Base-by-base conservation (phyloP, 2,329 filamentous ascomycete genomes). In the Fusarium pilosicola region DNA sequence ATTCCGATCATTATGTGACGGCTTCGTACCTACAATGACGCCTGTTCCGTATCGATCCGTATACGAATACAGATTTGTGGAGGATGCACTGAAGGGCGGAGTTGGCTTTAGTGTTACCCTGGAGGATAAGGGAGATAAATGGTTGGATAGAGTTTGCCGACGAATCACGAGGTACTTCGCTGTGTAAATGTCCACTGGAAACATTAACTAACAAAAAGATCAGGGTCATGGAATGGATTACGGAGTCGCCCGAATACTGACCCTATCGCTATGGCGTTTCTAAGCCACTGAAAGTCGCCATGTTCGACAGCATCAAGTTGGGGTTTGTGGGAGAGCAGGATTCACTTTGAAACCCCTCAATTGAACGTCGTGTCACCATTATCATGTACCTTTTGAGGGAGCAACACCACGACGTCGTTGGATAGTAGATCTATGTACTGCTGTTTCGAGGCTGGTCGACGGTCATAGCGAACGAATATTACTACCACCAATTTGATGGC, bases 1-100 rank as follows among this genome's bases (percentile, higher is more conserved):
- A 62, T 66, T 52, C 45, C 74, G 49, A 66, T 56, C 30, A 20
- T 22, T 17, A 49, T 52, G 68, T 74, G 71, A 72, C 68, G 42
- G 59, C n/a, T 20, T 42, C 63, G 28, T 55, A 41, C 28, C 42
- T 36, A 36, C 52, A 38, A 64, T 62, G 56, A 71, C 68, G 59
- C 71, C 45, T 41, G 49, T 67, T 34, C 32, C 32, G 32, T 34
- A 17, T 34, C 34, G 34, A 17, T 42, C 34, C 62, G 67, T 56
- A 51, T 48, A 55, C 71, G 59, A 65, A 52, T 30, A 44, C 39
- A 48, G 39, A 59, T 52, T 24, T 32, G 15, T 28, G 39, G 34
- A 39, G 46, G 62, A 28, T 14, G 12, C 30, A 13, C 30, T 6
- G n/a, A 48, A 2, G 17, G 17, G 22, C 10, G 44, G 15, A 9